Evolutionary conservation across 352 stramenopile genomes (phyloP), one percentile per base, ranked within the genome.

Genomic region (Phytophthora crassamura): DNA sequence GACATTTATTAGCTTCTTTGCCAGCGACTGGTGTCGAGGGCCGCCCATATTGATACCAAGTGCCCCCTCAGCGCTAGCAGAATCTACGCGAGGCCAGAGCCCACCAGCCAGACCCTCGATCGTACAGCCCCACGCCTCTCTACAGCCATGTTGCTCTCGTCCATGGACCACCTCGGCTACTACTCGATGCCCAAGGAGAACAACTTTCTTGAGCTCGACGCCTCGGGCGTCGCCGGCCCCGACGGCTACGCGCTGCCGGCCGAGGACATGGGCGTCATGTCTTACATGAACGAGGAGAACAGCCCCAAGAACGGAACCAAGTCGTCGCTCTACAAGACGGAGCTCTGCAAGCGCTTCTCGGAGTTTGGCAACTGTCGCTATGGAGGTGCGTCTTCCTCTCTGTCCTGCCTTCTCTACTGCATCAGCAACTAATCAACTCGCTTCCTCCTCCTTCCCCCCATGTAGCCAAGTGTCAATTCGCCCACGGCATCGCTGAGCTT

Each of bases 291-390:
- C 66, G 84, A 93, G 59, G 83, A 93, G 59, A 91, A 91, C 74
- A 91, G 80, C 30, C 82, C 83, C 39, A 91, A 93, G 77, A 94
- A 91, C 59, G 83, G 80, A 42, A 92, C 85, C 53, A 94, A 94
- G 69, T 91, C 82, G 49, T 92, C 88, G 59, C 74, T 94, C 8
- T 95, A 94, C 75, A 94, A 95, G 69, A 95, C 88, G 41, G 88
- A 95, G 69, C 74, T 95, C 6, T 95, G 88, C 74, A 94, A 94
- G 71, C 84, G 84, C 59, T 95, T 91, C 62, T 91, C 80, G 16
- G 85, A 95, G 69, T 94, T 93, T 41, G 88, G 88, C 60, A 93
- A 85, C 71, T 95, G 88, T 42, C 85, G 88, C 61, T 95, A 95
- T 56, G 88, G 88, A 86, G 80, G 81, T 90, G 42, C 55, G 55